These are phyloP conservation scores for Diutina mesorugosa DNA, from an alignment of 1,139 yeast species.

Conservation along the genomic window DNA sequence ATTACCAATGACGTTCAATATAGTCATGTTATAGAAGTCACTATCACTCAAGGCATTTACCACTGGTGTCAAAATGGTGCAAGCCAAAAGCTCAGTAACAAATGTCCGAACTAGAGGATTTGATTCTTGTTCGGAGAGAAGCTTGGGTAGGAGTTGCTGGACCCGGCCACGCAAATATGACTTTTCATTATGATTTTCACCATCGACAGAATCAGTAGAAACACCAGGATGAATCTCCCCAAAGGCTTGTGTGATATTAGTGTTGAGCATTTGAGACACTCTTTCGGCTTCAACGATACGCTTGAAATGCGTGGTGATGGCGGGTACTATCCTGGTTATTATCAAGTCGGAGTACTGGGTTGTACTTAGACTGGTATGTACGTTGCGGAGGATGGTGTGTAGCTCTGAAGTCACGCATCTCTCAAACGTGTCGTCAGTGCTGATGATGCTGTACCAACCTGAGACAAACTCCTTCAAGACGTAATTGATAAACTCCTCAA, in stretches of 20 bases:
- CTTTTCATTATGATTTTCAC: conserved; percentile 32
- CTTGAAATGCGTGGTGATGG: conserved; percentile 51
- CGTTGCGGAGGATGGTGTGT: conserved; percentile 21
- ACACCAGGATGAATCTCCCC: conserved; percentile 56
- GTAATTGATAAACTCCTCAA: conserved; percentile 38
- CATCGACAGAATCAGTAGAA: conserved; percentile 14
- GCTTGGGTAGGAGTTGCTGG: conserved; percentile 30
- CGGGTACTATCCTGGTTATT: conserved; percentile 48
- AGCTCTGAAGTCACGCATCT: conserved; percentile 19
- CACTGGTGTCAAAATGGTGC: conserved; percentile 33
- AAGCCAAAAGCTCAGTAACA: conserved; percentile 50
- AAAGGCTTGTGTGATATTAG: not conserved
- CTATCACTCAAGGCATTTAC: conserved; percentile 52
- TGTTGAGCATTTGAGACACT: not conserved
- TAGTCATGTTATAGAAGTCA: conserved; percentile 61
- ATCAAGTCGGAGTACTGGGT: conserved; percentile 47
- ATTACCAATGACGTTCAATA: conserved; percentile 50
- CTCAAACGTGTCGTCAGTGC: not conserved
- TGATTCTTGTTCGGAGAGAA: conserved; percentile 39
- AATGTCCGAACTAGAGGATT: conserved; percentile 39
- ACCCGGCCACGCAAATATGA: conserved; percentile 35
- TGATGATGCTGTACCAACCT: conserved; percentile 43
- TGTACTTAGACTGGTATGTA: conserved; percentile 26
- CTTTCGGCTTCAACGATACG: conserved; percentile 3
- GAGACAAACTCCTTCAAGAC: conserved; percentile 49